phyloP scores from a whole-genome alignment of 345 rosid species.

The Citrus hindsii region DNA sequence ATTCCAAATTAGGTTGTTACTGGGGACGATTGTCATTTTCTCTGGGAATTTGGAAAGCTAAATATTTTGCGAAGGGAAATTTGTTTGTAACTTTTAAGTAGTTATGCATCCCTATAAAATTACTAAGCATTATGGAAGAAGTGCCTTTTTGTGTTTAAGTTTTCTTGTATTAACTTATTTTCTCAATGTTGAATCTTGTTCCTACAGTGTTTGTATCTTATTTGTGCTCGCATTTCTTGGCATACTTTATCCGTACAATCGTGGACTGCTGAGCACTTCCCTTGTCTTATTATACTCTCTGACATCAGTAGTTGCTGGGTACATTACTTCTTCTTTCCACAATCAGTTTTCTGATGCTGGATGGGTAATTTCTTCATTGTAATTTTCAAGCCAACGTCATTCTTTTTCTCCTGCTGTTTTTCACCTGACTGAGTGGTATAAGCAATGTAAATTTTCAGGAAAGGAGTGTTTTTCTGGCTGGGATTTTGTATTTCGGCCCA shows the following conservation, averaged over 20 bases:
- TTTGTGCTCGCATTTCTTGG: constrained; percentile 59
- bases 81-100: neutral
- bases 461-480: constrained; percentile 60
- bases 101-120: neutral
- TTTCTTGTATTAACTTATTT: constrained; percentile 1
- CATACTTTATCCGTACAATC: constrained; percentile 71
- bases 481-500: constrained; percentile 62
- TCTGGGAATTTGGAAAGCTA: neutral
- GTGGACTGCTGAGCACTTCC: constrained; percentile 53
- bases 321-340: constrained; percentile 64
- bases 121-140: neutral
- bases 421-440: neutral
- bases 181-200: constrained; percentile 10
- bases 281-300: constrained; percentile 50
- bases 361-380: constrained; percentile 52
- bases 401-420: neutral
- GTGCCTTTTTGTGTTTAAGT: neutral
- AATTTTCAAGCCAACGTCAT: neutral
- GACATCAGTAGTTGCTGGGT: constrained; percentile 75
- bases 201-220: constrained; percentile 49
- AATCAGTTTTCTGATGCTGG: constrained; percentile 55
- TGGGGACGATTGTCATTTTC: neutral
- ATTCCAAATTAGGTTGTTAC: neutral
- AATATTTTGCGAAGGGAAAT: neutral
- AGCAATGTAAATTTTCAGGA: constrained; percentile 38